Conservation (phyloP, 345 rosid genomes). For the Psidium guajava region DNA sequence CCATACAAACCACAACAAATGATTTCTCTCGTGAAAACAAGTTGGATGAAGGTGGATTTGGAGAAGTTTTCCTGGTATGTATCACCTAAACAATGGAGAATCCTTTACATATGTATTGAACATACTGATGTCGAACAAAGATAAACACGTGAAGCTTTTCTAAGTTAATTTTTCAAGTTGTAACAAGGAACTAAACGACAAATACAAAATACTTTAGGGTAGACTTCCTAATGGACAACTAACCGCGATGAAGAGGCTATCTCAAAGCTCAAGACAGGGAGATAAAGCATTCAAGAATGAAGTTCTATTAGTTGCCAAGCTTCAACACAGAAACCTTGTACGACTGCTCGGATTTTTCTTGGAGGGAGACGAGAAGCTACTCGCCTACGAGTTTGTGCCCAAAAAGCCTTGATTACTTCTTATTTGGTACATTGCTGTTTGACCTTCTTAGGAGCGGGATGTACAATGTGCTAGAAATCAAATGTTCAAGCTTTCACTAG, state of each 20-base stretch:
- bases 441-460: neutral
- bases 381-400: neutral
- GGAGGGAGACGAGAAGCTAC: neutral
- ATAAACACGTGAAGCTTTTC: no score
- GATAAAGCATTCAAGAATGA: conserved; percentile 4
- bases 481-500: no score
- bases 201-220: conserved; percentile 16
- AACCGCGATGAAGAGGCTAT: conserved; percentile 40
- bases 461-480: no score
- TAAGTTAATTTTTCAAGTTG: no score
- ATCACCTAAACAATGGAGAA: no score
- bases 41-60: no score
- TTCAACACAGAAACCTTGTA: neutral
- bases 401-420: neutral
- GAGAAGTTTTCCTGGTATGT: no score
- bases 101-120: no score
- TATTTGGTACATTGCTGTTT: neutral
- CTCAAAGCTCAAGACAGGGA: conserved; percentile 29
- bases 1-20: no score
- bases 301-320: neutral
- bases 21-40: no score
- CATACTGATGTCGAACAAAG: no score
- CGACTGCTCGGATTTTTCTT: neutral
- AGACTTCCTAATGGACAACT: conserved; percentile 17
- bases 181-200: no score